A percentile compares a stretch with the other conserved stretches of the same genome.
Evolutionary conservation across 2,329 filamentous ascomycete genomes (phyloP).

Genomic region (Botrytis fragariae): DNA sequence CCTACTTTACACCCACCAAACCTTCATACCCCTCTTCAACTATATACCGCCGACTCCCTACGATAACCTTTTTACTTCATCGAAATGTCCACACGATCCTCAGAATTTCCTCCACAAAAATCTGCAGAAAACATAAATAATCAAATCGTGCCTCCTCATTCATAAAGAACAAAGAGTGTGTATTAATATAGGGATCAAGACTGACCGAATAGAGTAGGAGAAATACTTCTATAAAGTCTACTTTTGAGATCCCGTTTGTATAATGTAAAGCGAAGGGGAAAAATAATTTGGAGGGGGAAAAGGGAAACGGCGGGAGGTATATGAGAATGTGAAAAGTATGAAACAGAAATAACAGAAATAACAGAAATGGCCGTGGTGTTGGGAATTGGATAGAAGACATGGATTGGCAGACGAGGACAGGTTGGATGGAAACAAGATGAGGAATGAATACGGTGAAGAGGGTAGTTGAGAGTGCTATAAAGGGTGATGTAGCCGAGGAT

Average conservation of each 20-base stretch:
- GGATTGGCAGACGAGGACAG: not conserved
- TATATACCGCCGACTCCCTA: not conserved
- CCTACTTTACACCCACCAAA: not conserved
- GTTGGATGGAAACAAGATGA: not conserved
- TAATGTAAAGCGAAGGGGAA: not conserved
- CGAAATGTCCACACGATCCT: constrained; percentile 9
- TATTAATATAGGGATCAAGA: constrained; percentile 13
- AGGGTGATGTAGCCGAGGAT: not conserved
- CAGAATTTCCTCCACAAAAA: not conserved
- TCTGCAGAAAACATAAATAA: not conserved
- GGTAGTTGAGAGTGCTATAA: not conserved
- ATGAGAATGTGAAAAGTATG: not conserved
- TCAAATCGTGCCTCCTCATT: not conserved
- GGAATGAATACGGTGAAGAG: not conserved
- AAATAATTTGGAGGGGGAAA: not conserved
- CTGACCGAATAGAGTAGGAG: constrained; percentile 17
- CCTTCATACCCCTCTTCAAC: not conserved
- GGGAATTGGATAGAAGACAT: not conserved
- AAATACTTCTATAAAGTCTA: constrained; percentile 18
- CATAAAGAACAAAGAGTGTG: not conserved
- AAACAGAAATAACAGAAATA: not conserved
- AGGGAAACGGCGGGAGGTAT: not conserved
- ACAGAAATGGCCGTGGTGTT: not conserved
- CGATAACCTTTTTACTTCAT: not conserved
- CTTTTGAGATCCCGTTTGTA: constrained; percentile 14